Evolutionary conservation across 352 stramenopile species (phyloP).

Genomic region (Phytopythium delawarense): DNA sequence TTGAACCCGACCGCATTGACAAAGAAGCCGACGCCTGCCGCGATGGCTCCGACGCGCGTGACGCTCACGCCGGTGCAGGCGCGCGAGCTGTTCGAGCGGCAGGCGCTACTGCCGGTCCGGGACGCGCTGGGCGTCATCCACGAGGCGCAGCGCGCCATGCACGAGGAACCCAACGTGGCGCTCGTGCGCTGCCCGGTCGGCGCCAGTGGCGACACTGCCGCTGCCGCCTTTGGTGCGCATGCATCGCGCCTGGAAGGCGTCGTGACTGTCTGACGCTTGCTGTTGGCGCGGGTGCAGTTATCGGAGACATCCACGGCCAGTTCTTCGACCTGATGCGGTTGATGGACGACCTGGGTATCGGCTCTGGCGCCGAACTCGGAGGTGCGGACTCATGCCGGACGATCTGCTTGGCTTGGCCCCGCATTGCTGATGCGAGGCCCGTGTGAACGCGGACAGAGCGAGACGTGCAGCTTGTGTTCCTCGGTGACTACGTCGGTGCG

Average conservation of each 20-base stretch:
- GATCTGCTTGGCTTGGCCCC: too few relatives aligned
- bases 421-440: neutral
- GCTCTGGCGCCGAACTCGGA: neutral
- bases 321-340: conserved; percentile 75
- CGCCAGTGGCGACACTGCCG: neutral
- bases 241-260: neutral
- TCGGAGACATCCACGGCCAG: conserved; percentile 80
- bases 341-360: conserved; percentile 41
- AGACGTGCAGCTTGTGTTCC: conserved; percentile 61
- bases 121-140: conserved; percentile 65
- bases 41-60: conserved; percentile 9
- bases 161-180: conserved; percentile 58
- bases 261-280: neutral
- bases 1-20: too few relatives aligned
- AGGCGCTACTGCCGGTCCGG: conserved; percentile 45
- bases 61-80: conserved; percentile 33
- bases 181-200: conserved; percentile 15
- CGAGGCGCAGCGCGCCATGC: conserved; percentile 56
- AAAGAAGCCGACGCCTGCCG: too few relatives aligned
- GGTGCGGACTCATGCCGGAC: neutral
- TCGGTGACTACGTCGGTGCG: conserved; percentile 73
- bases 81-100: conserved; percentile 54
- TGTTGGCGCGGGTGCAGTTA: conserved; percentile 35
- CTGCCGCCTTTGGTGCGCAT: conserved; percentile 23
- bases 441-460: conserved; percentile 14